Conservation (phyloP, 371 early-diverging fungal genomes). For the Mycotypha africana region DNA sequence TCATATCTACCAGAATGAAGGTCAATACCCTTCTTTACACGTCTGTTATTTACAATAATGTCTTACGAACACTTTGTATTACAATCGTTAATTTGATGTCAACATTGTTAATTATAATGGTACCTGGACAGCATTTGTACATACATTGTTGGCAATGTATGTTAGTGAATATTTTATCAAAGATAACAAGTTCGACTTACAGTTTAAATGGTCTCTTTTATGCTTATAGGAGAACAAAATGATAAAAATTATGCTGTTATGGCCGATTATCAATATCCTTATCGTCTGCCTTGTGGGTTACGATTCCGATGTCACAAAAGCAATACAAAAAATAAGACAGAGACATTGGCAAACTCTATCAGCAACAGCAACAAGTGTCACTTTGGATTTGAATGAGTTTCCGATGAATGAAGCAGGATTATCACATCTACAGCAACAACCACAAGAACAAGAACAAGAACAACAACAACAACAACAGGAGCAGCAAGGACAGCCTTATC, state of each 20-base stretch:
- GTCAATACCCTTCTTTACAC: slow-evolving; percentile 26
- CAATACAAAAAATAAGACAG: slow-evolving; percentile 17
- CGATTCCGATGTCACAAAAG: slow-evolving; percentile 34
- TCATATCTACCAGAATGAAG: slow-evolving; percentile 13
- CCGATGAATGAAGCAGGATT: no score
- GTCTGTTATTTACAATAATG: slow-evolving; percentile 32
- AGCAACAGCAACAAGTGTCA: no score
- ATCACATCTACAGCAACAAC: no score
- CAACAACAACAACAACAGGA: no score
- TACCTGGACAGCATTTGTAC: slow-evolving; percentile 7
- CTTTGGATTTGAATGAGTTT: no score
- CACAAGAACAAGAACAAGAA: no score
- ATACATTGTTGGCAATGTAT: background rate
- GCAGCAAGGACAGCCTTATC: no score
- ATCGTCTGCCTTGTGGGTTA: slow-evolving; percentile 35
- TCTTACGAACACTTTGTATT: slow-evolving; percentile 24
- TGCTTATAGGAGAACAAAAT: slow-evolving; percentile 9
- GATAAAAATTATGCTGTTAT: slow-evolving; percentile 23
- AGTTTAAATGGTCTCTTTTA: no score
- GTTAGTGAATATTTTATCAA: no score
- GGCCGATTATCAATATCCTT: slow-evolving; percentile 33
- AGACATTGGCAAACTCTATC: slow-evolving; percentile 8
- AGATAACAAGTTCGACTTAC: no score
- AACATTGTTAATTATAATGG: slow-evolving; percentile 28
- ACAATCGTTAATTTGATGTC: slow-evolving; percentile 31